Percentiles rank a stretch among this genome's conserved stretches.
Conservation (phyloP, 2,329 filamentous ascomycete genomes). For the Hypoxylon sp. region DNA sequence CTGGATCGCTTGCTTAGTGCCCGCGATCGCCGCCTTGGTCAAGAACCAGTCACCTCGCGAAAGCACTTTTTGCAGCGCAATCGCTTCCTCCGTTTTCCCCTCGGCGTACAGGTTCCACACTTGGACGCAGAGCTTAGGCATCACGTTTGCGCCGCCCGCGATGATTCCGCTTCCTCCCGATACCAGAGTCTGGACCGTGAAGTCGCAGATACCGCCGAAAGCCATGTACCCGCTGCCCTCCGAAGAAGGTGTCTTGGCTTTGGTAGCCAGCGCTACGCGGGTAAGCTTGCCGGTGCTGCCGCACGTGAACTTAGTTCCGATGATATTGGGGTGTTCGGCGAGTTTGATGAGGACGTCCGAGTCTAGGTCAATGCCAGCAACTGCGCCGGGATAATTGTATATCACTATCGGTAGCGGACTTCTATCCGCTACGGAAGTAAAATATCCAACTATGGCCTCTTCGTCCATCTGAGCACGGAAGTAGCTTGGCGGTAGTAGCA, state of each 20-base stretch:
- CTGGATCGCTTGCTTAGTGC: constrained; percentile 86
- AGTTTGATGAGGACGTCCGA: constrained; percentile 84
- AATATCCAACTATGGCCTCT: constrained; percentile 76
- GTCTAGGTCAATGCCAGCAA: constrained; percentile 88
- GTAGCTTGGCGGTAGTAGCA: constrained; percentile 83
- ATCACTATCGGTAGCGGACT: constrained; percentile 81
- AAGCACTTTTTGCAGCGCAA: constrained; percentile 78
- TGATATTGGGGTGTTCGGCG: constrained; percentile 80
- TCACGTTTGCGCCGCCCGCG: constrained; percentile 83
- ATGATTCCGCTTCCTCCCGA: constrained; percentile 86
- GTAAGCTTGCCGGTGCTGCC: constrained; percentile 90
- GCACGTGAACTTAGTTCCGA: constrained; percentile 91
- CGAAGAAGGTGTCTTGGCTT: constrained; percentile 71
- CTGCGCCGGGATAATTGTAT: constrained; percentile 92
- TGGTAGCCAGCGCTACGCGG: constrained; percentile 75
- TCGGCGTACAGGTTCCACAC: constrained; percentile 79
- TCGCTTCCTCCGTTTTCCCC: constrained; percentile 78
- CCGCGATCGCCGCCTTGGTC: constrained; percentile 82
- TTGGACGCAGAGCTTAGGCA: constrained; percentile 81
- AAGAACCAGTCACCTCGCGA: constrained; percentile 83
- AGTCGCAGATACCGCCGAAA: constrained; percentile 88
- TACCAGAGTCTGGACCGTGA: constrained; percentile 81
- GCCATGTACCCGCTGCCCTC: constrained; percentile 78
- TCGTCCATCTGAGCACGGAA: constrained; percentile 81
- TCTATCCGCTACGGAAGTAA: constrained; percentile 75